Base-by-base conservation (phyloP, 371 early-diverging fungal species). In the Apophysomyces elegans region DNA sequence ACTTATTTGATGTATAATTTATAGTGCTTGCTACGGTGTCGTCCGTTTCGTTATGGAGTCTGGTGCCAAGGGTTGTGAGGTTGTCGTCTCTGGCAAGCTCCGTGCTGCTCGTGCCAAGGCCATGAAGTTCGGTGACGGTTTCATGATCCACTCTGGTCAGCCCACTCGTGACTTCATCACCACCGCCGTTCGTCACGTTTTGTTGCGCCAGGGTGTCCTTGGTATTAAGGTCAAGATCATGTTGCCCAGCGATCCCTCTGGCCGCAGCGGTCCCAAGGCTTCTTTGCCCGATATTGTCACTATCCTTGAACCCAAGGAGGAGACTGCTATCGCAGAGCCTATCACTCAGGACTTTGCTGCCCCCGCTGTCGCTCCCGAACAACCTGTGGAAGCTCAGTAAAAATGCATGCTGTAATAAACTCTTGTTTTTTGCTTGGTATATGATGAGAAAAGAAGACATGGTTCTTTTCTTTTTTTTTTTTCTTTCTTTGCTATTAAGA, bases 141-240 rank as follows among this genome's bases (percentile, higher is more conserved):
- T 99, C 90, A 95, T 99, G 94, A 93, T 99, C 84, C 98, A 99
- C 96, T 97, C 99, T 79, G 99, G 99, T 87, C 94, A 98, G 81
- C 97, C 99, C 79, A 92, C 95, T 68, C 86, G 91, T 78, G 98
- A 99, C 81, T 99, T 93, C 86, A 97, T 99, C 76, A 98, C 97
- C 87, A 88, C 89, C 61, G 99, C 99, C 65, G 94, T 95, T 72
- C 95, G 99, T 75, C 98, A 96, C 92, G 99, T 99, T 74, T 87
- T 98, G 71, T 90, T 99, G 80, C 96, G 99, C 79, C 99, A 99
- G 86, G 99, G 99, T 91, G 99, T 99, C 63, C 89, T 99, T 67
- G 99, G 99, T 86, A 94, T 99, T 86, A 98, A 99, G 92, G 99
- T 99, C 84, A 96, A 97, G 92, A 99, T 99, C 81, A 99, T 99